Base-by-base conservation (phyloP, 2,329 filamentous ascomycete genomes). In the Fusarium sarcochroum region DNA sequence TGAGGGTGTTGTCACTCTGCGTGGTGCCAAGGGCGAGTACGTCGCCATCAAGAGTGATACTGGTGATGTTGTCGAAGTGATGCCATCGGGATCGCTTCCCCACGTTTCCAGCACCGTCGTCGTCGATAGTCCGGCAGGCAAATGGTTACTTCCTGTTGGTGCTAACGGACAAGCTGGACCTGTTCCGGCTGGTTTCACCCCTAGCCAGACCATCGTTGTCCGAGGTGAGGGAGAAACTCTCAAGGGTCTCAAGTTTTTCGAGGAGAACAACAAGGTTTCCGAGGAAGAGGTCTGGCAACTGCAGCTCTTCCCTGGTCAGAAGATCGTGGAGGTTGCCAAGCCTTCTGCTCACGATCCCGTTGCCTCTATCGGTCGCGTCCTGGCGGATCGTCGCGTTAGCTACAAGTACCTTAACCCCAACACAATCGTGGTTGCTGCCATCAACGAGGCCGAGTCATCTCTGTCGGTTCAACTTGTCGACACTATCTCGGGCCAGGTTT, bases 361-460 rank as follows among this genome's bases (percentile, higher is more conserved):
- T 47, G 95, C 96, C 5, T 98, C 96, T 1, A 97, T 99, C 72
- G 96, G 96, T 11, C 93, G 93, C 61, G 96, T 98, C 2, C 87
- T 99, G 21, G 94, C 94, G 25, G 92, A 99, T 75, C 89, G 96
- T 42, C 90, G 90, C n/a, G 96, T 99, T 47, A 87, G 95, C 67
- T 99, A 99, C 88, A 99, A 99, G 81, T 98, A 98, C 77, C 83
- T 99, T 40, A 97, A 97, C 81, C 89, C 93, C 1, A 98, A 97
- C 79, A 87, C 93, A 8, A 84, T 94, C 4, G 86, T 98, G 1
- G 84, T 97, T 45, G 92, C 92, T 2, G 85, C 92, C 2, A 81
- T 90, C 4, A 85, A 91, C 34, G 86, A 90, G 21, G 81, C 83
- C 13, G 75, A 84, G 4, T 85, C 83, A 5, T 85, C 85, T 1